Conservation (phyloP, 495 filamentous ascomycete genomes). For the Penicillium cataractarum region DNA sequence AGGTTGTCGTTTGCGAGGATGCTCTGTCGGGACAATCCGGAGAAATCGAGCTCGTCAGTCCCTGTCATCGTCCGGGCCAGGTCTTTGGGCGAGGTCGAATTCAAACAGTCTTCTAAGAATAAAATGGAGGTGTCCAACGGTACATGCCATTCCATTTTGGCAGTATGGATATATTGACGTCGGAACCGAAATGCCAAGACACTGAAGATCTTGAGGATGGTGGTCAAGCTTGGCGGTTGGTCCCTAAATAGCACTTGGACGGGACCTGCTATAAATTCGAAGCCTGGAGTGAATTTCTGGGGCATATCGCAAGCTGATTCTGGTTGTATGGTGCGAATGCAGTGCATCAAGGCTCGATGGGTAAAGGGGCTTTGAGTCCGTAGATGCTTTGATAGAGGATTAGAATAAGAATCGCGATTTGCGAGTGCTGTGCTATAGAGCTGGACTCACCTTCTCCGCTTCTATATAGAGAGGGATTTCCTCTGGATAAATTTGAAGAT, state of each 20-base stretch:
- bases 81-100: slow-evolving; percentile 34
- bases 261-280: slow-evolving; percentile 45
- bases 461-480: slow-evolving; percentile 37
- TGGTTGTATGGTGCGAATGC: slow-evolving; percentile 30
- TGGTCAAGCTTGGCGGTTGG: slow-evolving; percentile 33
- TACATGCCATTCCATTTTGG: slow-evolving; percentile 40
- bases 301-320: slow-evolving; percentile 18
- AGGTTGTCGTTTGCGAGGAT: slow-evolving; percentile 27
- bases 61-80: slow-evolving; percentile 36
- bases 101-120: slow-evolving; percentile 40
- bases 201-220: slow-evolving; percentile 41
- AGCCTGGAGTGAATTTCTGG: slow-evolving; percentile 22
- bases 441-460: slow-evolving; percentile 39
- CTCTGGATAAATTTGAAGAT: slow-evolving; percentile 41
- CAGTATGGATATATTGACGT: slow-evolving; percentile 38
- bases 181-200: slow-evolving; percentile 41
- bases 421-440: background rate
- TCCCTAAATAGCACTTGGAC: slow-evolving; percentile 43
- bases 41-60: slow-evolving; percentile 35
- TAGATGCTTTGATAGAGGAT: slow-evolving; percentile 31
- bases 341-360: slow-evolving; percentile 38
- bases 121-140: slow-evolving; percentile 36
- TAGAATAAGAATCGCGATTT: background rate
- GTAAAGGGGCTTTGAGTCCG: slow-evolving; percentile 44
- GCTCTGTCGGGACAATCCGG: slow-evolving; percentile 26